Conservation (phyloP, 371 early-diverging fungal species). For the Mortierella sp. region DNA sequence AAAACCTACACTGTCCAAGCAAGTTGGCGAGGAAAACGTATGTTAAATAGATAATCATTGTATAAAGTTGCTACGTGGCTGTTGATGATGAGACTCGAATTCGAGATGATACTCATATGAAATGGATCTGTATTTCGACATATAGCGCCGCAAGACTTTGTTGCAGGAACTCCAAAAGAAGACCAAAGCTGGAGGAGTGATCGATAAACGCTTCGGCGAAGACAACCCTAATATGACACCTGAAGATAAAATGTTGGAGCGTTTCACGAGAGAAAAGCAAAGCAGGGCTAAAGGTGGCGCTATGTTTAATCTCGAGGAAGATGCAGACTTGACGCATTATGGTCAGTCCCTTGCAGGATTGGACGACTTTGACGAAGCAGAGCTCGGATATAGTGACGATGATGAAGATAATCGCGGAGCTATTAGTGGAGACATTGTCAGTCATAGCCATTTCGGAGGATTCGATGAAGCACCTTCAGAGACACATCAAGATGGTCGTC, state of each 20-base stretch:
- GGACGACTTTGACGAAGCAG: constrained; percentile 85
- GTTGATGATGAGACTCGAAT: neutral
- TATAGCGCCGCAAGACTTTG: constrained; percentile 85
- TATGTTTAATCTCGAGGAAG: constrained; percentile 89
- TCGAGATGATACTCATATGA: neutral
- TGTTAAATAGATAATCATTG: constrained; percentile 12
- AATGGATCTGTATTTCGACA: neutral
- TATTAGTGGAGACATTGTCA: constrained; percentile 80
- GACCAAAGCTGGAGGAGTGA: constrained; percentile 79
- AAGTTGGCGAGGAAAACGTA: constrained; percentile 87
- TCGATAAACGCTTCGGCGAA: constrained; percentile 97
- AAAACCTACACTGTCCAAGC: constrained; percentile 84
- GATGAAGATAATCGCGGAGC: constrained; percentile 73
- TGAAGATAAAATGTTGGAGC: constrained; percentile 96
- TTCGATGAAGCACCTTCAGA: constrained; percentile 66
- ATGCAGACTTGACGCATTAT: constrained; percentile 89
- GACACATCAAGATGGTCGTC: constrained; percentile 60
- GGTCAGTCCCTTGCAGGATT: constrained; percentile 89
- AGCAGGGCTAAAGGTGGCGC: constrained; percentile 54
- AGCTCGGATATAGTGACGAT: constrained; percentile 74
- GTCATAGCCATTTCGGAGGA: constrained; percentile 89
- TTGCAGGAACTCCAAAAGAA: constrained; percentile 79
- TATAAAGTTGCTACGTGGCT: neutral
- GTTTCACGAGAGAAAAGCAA: constrained; percentile 87
- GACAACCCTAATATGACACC: constrained; percentile 86